Evolutionary conservation across 140 eudicot species (phyloP).

Genomic region (Ambrosia hybrid): DNA sequence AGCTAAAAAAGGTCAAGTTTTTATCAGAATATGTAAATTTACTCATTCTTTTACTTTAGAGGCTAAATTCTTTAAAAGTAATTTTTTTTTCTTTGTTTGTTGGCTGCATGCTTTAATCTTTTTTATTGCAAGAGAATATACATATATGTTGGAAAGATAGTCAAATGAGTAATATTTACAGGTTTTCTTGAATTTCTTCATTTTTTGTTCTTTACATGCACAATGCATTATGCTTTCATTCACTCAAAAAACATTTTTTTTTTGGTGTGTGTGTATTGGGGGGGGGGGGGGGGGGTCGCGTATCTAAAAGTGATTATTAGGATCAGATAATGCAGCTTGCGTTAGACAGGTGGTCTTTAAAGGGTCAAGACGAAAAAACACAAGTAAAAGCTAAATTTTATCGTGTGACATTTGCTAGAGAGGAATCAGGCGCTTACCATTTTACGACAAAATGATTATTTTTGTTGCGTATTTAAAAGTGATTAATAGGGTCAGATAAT

Average conservation of each 20-base stretch:
- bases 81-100: constrained; percentile 18
- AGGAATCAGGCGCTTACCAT: not conserved
- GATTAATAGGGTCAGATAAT: no score
- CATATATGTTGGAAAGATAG: not conserved
- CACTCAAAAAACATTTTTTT: not conserved
- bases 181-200: constrained; percentile 11
- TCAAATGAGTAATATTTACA: not conserved
- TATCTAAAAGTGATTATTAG: no score
- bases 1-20: constrained; percentile 11
- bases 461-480: no score
- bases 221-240: not conserved
- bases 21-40: constrained; percentile 2
- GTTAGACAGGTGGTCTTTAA: not conserved
- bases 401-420: not conserved
- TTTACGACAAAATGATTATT: not conserved
- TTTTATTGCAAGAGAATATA: not conserved
- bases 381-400: no score
- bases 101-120: constrained; percentile 22
- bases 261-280: not conserved
- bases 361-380: not conserved
- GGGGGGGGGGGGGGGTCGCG: no score
- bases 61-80: not conserved
- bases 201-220: not conserved
- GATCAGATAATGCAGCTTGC: no score
- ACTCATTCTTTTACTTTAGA: constrained; percentile 26